Evolutionary conservation across 805 yeast species (phyloP), one percentile per base, ranked within the genome.

Genomic region (Barnettozyma sp.): DNA sequence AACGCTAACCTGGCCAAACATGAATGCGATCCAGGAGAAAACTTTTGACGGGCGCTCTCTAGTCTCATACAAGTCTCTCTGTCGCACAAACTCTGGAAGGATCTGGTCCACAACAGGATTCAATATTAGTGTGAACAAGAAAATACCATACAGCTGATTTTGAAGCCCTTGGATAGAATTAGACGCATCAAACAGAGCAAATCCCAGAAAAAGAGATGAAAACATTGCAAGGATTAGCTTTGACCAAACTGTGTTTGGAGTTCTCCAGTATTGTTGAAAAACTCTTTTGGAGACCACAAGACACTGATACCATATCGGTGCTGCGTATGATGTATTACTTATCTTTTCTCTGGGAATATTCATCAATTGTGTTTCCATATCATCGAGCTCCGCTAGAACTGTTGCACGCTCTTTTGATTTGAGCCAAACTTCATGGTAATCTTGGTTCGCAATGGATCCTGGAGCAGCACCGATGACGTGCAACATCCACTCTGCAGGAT

Each of bases 401-500:
- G 68, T 76, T 36, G 59, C 50, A 48, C 71, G 73, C 55, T 85
- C 87, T 1, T 60, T 58, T 22, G 94, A 83, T 32, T 70, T 67
- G 55, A 71, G 59, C 95, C 96, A 84, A 34, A 81, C 85, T 50
- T 82, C 79, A 52, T 74, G 68, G 51, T 78, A 82, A 56, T 82
- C 83, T 59, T 77, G 83, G 31, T 66, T 66, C 13, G 86, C 82
- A 46, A 74, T 78, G 22, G 84, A 73, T 36, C 86, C 87, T 6
- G 87, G 87, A 25, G 87, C 86, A 37, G 87, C 87, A 50, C 88
- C 87, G 50, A 80, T 81, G 44, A 78, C 82, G 44, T 82, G 82
- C 59, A 86, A 66, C 94, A 86, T 86, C 94, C 94, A 86, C 62
- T 85, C 95, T 12, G 88, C 90, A 22, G 90, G 92, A 45, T 82